Percentiles rank a stretch among this genome's conserved stretches.
Evolutionary conservation across 495 filamentous ascomycete genomes (phyloP).

Genomic region (Podospora australis): DNA sequence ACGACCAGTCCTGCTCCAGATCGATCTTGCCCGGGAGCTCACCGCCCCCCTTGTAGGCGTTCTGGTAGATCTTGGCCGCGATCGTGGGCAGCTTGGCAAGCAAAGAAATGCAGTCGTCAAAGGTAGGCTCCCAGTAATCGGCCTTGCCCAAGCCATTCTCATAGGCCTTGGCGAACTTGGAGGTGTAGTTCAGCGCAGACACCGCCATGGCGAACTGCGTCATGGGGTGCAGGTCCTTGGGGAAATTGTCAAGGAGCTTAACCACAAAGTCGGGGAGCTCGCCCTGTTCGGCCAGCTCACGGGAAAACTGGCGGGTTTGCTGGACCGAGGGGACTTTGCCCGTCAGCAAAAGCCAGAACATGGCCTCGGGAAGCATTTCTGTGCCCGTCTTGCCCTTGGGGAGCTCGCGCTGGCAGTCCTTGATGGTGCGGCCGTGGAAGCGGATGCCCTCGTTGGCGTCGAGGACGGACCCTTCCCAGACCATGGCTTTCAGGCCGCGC

Average conservation of each 20-base stretch:
- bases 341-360: conserved; percentile 98
- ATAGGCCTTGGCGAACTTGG: conserved; percentile 87
- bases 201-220: conserved; percentile 94
- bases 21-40: conserved; percentile 73
- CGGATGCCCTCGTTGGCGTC: conserved; percentile 96
- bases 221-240: conserved; percentile 88
- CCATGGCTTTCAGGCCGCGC: conserved; percentile 95
- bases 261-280: conserved; percentile 76
- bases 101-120: conserved; percentile 89
- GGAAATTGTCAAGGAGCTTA: conserved; percentile 86
- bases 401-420: conserved; percentile 89
- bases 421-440: conserved; percentile 96
- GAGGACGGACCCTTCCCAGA: conserved; percentile 97
- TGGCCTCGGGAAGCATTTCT: conserved; percentile 98
- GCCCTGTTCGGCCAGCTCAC: conserved; percentile 81
- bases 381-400: conserved; percentile 89
- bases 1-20: conserved; percentile 84
- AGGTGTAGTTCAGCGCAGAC: conserved; percentile 86
- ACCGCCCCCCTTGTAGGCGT: conserved; percentile 70
- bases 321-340: conserved; percentile 78
- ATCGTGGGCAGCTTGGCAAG: conserved; percentile 95
- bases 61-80: conserved; percentile 95
- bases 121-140: conserved; percentile 98
- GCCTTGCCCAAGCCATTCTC: conserved; percentile 84
- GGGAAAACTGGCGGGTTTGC: conserved; percentile 76